Base-by-base conservation (phyloP, 441 rosid species). In the Eutrema salsugineum region DNA sequence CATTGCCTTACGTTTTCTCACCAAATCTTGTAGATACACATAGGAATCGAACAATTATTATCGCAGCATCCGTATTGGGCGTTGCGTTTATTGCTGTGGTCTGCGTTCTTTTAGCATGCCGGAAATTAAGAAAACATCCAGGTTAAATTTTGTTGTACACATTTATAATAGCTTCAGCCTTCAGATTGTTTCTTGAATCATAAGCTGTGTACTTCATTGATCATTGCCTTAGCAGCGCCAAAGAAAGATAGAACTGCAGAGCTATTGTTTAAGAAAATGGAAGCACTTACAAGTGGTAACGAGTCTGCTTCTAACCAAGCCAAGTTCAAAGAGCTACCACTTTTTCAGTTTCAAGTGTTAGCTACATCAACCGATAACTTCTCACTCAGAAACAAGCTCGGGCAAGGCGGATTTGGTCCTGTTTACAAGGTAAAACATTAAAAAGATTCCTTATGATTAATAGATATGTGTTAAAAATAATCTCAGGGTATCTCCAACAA, bases 301-400 rank as follows among this genome's bases (percentile, higher is more conserved):
- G 66, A 69, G 54, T 9, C 65, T 47, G 70, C 70, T 47, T 62
- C 70, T 3, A 82, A 75, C 73, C 81, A 81, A 81, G 81, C 82
- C 10, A 80, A 73, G 42, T 84, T 59, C 16, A 51, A 70, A 56
- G 85, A 85, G 14, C 58, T 85, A 22, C 86, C 86, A 0, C 54
- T 83, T 1, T 78, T 78, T 77, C 75, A 64, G n/a, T 57, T 83
- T 24, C 63, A 78, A 49, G 59, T 35, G 30, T 67, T 86, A 12
- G 73, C 78, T 40, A 62, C 74, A 36, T 81, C 86, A 9, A 86
- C 90, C 6, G 57, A 73, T 42, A 58, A 71, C 74, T 86, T 83
- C 67, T 47, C 68, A 9, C 6, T 61, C 0, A 19, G 35, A 38
- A 83, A 77, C 39, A 83, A 77, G 70, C 87, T 86, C 17, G 91